Evolutionary conservation across 352 stramenopile genomes (phyloP), one percentile per base, ranked within the genome.

Genomic region (Pythium phragmiticola): DNA sequence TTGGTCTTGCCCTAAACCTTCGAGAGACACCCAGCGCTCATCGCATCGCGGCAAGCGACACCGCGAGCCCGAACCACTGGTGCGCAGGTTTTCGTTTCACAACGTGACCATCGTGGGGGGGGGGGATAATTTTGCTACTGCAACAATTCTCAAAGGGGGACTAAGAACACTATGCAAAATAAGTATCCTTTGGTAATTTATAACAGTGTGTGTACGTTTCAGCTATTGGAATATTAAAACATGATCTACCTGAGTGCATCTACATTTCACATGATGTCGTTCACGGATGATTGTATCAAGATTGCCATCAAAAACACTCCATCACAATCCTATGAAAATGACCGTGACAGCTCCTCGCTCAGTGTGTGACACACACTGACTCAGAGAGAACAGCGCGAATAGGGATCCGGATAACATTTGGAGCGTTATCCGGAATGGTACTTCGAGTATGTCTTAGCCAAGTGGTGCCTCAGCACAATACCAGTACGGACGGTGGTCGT

Each of bases 11-110:
- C 61, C 61, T 68, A 68, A 63, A 53, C 61, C 61, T 59, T 43
- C 61, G 56, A 68, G 61, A 68, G 61, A 68, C 61, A 68, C 54
- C 53, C 54, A 39, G 11, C 34, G 34, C 34, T 9, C 60, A 66
- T n/a, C 51, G 19, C 17, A 61, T 67, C 43, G 51, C 60, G 61
- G 46, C 49, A 67, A 67, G 60, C 60, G 60, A 67, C 60, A 57
- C 8, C 60, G 17, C 41, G 42, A 67, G 33, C 60, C 60, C 60
- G 28, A 68, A 68, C 53, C 62, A 68, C 62, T 68, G 45, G 47
- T 56, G 42, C 17, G 12, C 28, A 21, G 13, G 16, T 37, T 34
- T 62, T 62, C 17, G 16, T 19, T 36, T 8, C 45, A 49, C 39
- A 67, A 60, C 45, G 19, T 55, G 43, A 67, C 60, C 48, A 60